phyloP scores from a whole-genome alignment of 2,329 filamentous ascomycete genomes.

The Colletotrichum chrysophilum region DNA sequence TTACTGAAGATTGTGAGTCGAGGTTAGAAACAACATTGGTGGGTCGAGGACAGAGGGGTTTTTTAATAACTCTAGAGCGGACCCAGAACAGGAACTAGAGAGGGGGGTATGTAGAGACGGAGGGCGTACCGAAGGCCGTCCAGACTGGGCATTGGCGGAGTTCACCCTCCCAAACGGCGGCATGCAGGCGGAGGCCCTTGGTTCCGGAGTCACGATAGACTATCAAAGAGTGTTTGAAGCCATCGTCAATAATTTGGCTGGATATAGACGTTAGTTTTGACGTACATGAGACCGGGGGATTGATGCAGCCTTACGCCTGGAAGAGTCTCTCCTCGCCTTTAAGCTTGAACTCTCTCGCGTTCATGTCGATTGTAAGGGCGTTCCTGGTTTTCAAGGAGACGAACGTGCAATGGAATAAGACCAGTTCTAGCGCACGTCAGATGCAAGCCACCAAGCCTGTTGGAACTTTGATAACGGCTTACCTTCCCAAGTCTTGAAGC shows the following conservation, averaged over 20 bases:
- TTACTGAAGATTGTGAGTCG: conserved; percentile 45
- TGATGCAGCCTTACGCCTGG: conserved; percentile 54
- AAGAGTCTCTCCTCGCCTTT: conserved; percentile 57
- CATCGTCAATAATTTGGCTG: conserved; percentile 63
- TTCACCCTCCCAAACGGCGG: conserved; percentile 60
- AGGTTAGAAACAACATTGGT: neutral
- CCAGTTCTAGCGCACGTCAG: conserved; percentile 52
- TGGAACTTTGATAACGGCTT: conserved; percentile 19
- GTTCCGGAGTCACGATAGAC: conserved; percentile 58
- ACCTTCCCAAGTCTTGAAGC: conserved; percentile 68
- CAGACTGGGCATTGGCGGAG: conserved; percentile 62
- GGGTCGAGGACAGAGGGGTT: neutral
- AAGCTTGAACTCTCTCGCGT: conserved; percentile 51
- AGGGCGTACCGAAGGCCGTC: conserved; percentile 64
- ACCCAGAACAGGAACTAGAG: neutral
- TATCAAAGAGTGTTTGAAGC: conserved; percentile 56
- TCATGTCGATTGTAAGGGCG: conserved; percentile 46
- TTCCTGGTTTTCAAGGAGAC: conserved; percentile 60
- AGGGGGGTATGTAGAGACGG: neutral
- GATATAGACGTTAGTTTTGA: neutral
- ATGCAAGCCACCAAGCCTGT: neutral
- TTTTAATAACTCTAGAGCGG: neutral
- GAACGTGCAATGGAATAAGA: conserved; percentile 64
- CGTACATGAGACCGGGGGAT: neutral
- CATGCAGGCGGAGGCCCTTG: conserved; percentile 58